Base-by-base conservation (phyloP, 805 yeast genomes). In the Grigorovia transvaalensis region DNA sequence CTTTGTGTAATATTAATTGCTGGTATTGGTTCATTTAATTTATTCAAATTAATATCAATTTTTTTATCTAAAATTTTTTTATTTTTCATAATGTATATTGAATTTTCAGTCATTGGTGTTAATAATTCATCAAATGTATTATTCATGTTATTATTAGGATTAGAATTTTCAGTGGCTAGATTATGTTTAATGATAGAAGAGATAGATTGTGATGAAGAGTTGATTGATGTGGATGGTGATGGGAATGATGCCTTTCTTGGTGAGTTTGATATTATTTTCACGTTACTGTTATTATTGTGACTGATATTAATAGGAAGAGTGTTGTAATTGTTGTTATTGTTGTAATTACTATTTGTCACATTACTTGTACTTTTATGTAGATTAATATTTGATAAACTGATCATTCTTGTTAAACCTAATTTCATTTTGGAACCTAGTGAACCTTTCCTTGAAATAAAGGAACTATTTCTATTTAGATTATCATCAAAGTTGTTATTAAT, bases 351-450 rank as follows among this genome's bases (percentile, higher is more conserved):
- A 4, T 44, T 15, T 20, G 46, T 23, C 19, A 43, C 11, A 23
- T 18, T 29, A 13, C 30, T 23, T 19, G 48, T 40, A 33, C 33
- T 40, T 11, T 46, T 46, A 33, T 23, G 3, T 23, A 33, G 3
- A 33, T 8, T 33, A 3, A 13, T n/a, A 19, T 55, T 57, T 44
- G 58, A 47, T 17, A 56, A 54, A 44, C 65, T 61, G 13, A 64
- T 59, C 30, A 64, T 62, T 50, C 64, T 56, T 4, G 67, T 57
- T 30, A 64, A 51, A 9, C 67, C 62, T 45, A 56, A 56, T 43
- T 57, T 63, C 38, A 64, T 60, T 45, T 60, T 60, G 17, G 65
- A 57, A 13, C 67, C 62, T 18, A 64, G 53, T 1, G 68, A 64
- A 1, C 60, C 58, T 48, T 45, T 53, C 29, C 51, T 41, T 23